phyloP scores from a whole-genome alignment of 2,329 filamentous ascomycete genomes.

The Colletotrichum sp. region DNA sequence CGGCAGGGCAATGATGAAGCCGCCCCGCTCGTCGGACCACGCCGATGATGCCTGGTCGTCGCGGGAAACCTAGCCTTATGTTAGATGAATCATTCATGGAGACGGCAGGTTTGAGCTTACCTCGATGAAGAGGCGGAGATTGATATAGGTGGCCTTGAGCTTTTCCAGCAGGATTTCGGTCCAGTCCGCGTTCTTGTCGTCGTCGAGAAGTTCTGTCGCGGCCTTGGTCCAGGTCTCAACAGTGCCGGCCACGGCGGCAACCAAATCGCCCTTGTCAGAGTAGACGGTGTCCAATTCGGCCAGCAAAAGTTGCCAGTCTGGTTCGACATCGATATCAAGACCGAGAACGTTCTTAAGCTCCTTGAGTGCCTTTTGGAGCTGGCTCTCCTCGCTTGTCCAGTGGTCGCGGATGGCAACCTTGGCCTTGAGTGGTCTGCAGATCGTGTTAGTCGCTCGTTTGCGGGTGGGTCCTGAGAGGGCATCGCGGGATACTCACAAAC shows the following conservation, averaged over 20 bases:
- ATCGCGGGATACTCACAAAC: not conserved
- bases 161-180: constrained; percentile 46
- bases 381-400: constrained; percentile 40
- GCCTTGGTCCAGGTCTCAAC: constrained; percentile 45
- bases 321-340: constrained; percentile 40
- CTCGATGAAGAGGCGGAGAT: constrained; percentile 41
- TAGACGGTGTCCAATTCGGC: constrained; percentile 41
- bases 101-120: constrained; percentile 26
- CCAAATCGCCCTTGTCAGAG: constrained; percentile 44
- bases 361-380: constrained; percentile 36
- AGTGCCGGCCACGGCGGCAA: constrained; percentile 37
- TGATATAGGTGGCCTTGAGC: constrained; percentile 23
- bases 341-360: constrained; percentile 41
- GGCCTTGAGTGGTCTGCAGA: constrained; percentile 45
- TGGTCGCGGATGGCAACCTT: constrained; percentile 47
- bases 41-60: constrained; percentile 33
- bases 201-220: constrained; percentile 46
- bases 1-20: constrained; percentile 45
- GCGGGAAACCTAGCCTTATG: constrained; percentile 24
- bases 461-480: not conserved
- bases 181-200: constrained; percentile 43
- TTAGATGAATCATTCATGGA: not conserved
- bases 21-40: constrained; percentile 40
- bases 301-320: constrained; percentile 49
- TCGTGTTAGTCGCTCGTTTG: not conserved